A percentile compares a stretch with the other conserved stretches of the same genome.
Evolutionary conservation across 768 basidiomycete species (phyloP).

Genomic region (Suillus subluteus): DNA sequence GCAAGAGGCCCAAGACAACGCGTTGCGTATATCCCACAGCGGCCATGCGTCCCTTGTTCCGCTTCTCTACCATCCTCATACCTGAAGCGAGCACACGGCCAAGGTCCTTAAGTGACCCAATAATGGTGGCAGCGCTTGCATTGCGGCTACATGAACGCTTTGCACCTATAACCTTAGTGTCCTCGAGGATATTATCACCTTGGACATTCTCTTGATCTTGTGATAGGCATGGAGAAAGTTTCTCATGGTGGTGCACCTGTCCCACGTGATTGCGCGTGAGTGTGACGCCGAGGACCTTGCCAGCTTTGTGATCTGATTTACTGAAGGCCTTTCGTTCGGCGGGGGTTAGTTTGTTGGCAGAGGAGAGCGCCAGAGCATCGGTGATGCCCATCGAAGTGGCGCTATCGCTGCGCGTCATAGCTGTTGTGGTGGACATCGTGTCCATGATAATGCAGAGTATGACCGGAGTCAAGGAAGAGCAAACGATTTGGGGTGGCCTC

Average conservation of each 20-base stretch:
- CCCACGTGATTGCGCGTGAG: conserved; percentile 18
- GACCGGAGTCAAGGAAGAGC: neutral
- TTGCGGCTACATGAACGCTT: conserved; percentile 13
- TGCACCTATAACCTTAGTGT: conserved; percentile 12
- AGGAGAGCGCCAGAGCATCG: conserved; percentile 5
- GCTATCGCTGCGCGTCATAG: neutral
- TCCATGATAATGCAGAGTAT: neutral
- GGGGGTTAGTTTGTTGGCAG: conserved; percentile 13
- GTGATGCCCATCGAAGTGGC: neutral
- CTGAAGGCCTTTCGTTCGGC: conserved; percentile 15
- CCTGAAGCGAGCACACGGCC: neutral
- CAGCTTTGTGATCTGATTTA: conserved; percentile 18
- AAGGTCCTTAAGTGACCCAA: conserved; percentile 15
- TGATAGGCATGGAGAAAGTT: neutral
- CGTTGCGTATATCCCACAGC: neutral
- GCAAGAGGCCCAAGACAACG: conserved; percentile 1
- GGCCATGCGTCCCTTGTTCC: conserved; percentile 4
- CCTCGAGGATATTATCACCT: neutral
- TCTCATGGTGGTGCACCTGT: neutral
- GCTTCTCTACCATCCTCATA: conserved; percentile 6
- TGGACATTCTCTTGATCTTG: conserved; percentile 2
- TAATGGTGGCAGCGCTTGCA: conserved; percentile 12
- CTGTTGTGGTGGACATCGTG: neutral
- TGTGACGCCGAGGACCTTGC: conserved; percentile 19
- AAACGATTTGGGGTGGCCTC: neutral